Base-by-base conservation (phyloP, 2,329 filamentous ascomycete species). In the Aureobasidium sp. region DNA sequence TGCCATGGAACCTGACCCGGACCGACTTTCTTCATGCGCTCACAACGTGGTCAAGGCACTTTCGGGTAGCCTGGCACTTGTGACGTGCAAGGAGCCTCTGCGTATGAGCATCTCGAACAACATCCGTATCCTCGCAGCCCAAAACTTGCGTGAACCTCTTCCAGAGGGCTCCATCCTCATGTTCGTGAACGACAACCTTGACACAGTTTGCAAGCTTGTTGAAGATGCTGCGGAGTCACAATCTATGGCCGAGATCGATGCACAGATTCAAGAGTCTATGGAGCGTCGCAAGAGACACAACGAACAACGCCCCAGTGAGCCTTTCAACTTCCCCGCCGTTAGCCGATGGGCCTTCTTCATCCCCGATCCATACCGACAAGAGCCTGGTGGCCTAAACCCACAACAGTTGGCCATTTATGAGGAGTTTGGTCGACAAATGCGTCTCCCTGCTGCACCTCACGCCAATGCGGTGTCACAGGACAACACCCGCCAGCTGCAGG, bases 61-160 rank as follows among this genome's bases (percentile, higher is more conserved):
- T 29, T 93, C 94, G 27, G 94, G 94, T 43, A 96, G 92, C 70
- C 82, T 99, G 61, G 94, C 94, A 15, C 82, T 97, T 36, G 94
- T 99, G n/a, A 99, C 94, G 3, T 97, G 92, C 72, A 99, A 97
- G 75, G 94, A 99, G 74, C 94, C 94, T 17, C 81, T 99, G 17
- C 87, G 94, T 64, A 94, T 95, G 74, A 97, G 95, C 76, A 96
- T 99, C 75, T 95, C 89, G 60, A 99, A 97, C 76, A 96, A 97
- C 72, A 92, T 99, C 74, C 88, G 94, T n/a, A 82, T 96, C 41
- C 86, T 90, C 60, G 88, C 90, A 15, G 61, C 67, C 59, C 79
- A 82, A 63, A 82, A 84, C 56, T 77, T 84, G 44, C 82, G 81
- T 2, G 84, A 87, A 68, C 89, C 90, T 17, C 82, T 99, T 65